phyloP scores from a whole-genome alignment of 176 grass and related monocot species.

The bread wheat (Triticum aestivum) region IWGSC_CS_RefSeq_v2.1 NC_057810.1:169978891-169979390 shows the following conservation, averaged over 20 bases:
- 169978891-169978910: neutral
- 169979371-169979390: neutral
- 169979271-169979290: conserved; percentile 80
- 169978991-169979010: neutral
- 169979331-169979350: conserved; percentile 8
- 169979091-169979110: conserved; percentile 66
- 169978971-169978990: neutral
- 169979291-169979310: conserved; percentile 91
- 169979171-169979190: neutral
- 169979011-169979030: conserved; percentile 4
- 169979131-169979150: neutral
- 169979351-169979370: neutral
- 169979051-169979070: conserved; percentile 83
- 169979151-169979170: conserved; percentile 18
- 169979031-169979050: neutral
- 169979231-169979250: conserved; percentile 97
- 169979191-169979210: neutral
- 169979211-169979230: conserved; percentile 70
- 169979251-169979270: conserved; percentile 96
- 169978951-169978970: neutral
- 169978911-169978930: neutral
- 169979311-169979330: conserved; percentile 63
- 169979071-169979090: conserved; percentile 59
- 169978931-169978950: conserved; percentile 1
- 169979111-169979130: conserved; percentile 85